Base-by-base conservation (phyloP, 1,139 yeast species). In the Zhuliangozyma blackwelliae region DNA sequence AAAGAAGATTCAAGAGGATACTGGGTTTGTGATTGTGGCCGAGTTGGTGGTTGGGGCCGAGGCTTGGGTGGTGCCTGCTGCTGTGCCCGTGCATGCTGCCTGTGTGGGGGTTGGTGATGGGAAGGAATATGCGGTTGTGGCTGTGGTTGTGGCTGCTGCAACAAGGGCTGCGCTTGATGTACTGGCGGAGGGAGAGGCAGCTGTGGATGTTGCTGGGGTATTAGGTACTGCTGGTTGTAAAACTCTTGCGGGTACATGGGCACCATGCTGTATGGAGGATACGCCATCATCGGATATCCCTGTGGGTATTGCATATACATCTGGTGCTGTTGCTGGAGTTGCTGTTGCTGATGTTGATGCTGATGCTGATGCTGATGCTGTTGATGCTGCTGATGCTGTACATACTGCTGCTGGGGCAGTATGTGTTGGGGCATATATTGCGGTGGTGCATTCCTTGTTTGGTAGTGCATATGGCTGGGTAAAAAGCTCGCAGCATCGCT, bases 401-500 rank as follows among this genome's bases (percentile, higher is more conserved):
- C 32, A 50, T 35, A 38, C 37, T 33, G 32, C 40, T 32, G 30
- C 50, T 40, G 29, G 41, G 34, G 32, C 40, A 41, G 43, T 40
- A 43, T 37, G 28, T 40, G 34, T 10, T 41, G 51, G 33, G 36
- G 49, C 30, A 31, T 39, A 28, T 29, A 40, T n/a, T 34, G 44
- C 10, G 32, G 39, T 27, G 41, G 38, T 12, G 30, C 36, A 9
- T 36, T 32, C 10, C 37, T 41, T 25, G 39, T 40, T 16, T 38
- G 47, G 40, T 45, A 43, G 29, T 54, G 58, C 9, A 7, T 7
- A 9, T 22, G 7, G 38, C 62, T 52, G 10, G 73, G 73, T 16
- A 64, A 60, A 42, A 67, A 67, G 35, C 66, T 62, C 36, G 68
- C 67, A 25, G 71, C 72, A 51, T 65, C 72, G 34, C 66, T 61